These are phyloP conservation scores for Colletotrichum cereale DNA, from an alignment of 2,329 filamentous ascomycete species.

Conservation along the genomic window DNA sequence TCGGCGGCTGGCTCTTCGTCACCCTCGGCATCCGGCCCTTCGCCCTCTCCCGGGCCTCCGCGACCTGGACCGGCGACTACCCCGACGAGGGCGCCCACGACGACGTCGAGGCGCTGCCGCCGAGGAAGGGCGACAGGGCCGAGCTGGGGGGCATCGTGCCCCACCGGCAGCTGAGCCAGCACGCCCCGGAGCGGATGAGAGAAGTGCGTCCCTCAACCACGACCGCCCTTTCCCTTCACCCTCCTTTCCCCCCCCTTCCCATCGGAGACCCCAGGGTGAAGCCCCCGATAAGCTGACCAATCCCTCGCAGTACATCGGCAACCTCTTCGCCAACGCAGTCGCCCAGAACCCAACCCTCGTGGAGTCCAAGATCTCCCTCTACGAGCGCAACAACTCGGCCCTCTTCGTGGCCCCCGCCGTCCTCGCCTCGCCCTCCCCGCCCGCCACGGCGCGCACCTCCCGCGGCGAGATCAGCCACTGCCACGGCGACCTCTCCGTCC, in stretches of 20 bases:
- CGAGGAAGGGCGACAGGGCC: constrained; percentile 9
- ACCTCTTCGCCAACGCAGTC: constrained; percentile 39
- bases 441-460: constrained; percentile 1
- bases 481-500: constrained; percentile 55
- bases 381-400: constrained; percentile 50
- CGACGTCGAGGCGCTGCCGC: constrained; percentile 4
- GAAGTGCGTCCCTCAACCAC: background rate
- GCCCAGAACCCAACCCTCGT: constrained; percentile 47
- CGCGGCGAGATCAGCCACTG: constrained; percentile 53
- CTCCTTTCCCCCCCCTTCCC: background rate
- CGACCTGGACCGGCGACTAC: constrained; percentile 29
- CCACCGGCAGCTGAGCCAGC: constrained; percentile 35
- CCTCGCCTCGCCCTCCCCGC: background rate
- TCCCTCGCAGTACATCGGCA: constrained; percentile 5
- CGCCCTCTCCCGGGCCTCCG: constrained; percentile 16
- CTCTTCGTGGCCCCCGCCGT: constrained; percentile 43
- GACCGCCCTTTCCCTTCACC: too few relatives aligned
- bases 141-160: constrained; percentile 31
- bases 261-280: background rate
- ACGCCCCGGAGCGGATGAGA: constrained; percentile 35
- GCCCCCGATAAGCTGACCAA: background rate
- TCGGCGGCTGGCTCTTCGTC: constrained; percentile 54
- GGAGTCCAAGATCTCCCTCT: constrained; percentile 44
- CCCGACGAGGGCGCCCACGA: constrained; percentile 16
- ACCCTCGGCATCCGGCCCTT: constrained; percentile 35